Percentiles rank a stretch among this genome's conserved stretches.
Conservation (phyloP, 2,329 filamentous ascomycete species). For the Colletotrichum sp. region DNA sequence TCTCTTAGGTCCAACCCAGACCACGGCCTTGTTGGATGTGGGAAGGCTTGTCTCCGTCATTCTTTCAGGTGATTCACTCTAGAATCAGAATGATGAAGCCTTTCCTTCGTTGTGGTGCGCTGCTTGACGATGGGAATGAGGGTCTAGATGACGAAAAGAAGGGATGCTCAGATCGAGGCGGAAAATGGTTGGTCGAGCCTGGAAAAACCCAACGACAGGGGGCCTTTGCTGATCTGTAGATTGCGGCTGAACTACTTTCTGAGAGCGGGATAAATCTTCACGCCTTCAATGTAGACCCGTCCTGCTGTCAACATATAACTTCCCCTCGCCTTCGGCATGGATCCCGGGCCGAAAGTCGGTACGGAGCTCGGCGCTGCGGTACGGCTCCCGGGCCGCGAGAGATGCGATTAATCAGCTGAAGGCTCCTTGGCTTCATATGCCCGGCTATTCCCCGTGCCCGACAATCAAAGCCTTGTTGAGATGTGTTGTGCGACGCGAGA, state of each 20-base stretch:
- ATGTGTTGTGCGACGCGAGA: background rate
- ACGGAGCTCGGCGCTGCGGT: background rate
- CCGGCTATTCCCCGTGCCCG: background rate
- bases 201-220: too few relatives aligned
- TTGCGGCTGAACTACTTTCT: too few relatives aligned
- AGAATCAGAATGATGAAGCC: too few relatives aligned
- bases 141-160: too few relatives aligned
- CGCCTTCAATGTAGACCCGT: background rate
- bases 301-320: background rate
- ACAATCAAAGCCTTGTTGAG: background rate
- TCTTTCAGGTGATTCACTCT: accelerated
- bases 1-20: background rate
- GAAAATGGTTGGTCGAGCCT: too few relatives aligned
- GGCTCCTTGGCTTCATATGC: background rate
- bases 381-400: background rate
- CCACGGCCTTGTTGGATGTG: background rate
- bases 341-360: background rate
- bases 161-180: too few relatives aligned
- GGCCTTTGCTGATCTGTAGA: too few relatives aligned
- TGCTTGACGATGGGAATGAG: too few relatives aligned
- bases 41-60: background rate
- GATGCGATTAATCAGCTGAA: background rate
- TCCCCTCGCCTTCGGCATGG: background rate
- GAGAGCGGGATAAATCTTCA: background rate
- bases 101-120: too few relatives aligned